A percentile compares a stretch with the other conserved stretches of the same genome.
Conservation (phyloP, 2,329 filamentous ascomycete genomes). For the Metarhizium rileyi region DNA sequence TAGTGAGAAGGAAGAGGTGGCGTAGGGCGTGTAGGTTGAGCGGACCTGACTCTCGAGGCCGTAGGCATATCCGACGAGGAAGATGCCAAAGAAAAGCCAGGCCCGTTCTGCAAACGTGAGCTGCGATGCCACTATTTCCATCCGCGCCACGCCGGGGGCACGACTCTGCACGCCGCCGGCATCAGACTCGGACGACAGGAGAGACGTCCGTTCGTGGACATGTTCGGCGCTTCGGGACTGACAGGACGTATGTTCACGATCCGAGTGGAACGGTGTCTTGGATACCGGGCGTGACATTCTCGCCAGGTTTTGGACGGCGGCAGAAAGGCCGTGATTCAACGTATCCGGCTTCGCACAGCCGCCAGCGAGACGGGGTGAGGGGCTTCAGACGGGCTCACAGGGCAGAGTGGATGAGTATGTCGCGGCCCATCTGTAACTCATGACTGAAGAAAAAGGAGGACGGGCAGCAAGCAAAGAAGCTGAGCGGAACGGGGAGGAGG, state of each 20-base stretch:
- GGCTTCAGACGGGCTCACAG: too few species aligned
- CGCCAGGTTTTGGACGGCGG: neutral
- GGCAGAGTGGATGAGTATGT: neutral
- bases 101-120: slow-evolving; percentile 36
- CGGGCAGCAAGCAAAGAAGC: neutral
- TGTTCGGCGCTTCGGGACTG: neutral
- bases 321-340: too few species aligned
- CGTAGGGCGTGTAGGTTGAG: slow-evolving; percentile 43
- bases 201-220: neutral
- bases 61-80: slow-evolving; percentile 51
- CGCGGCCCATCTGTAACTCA: neutral
- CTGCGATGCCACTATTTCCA: slow-evolving; percentile 38
- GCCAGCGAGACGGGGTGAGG: neutral
- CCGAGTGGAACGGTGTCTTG: neutral
- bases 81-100: slow-evolving; percentile 45
- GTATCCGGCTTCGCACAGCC: too few species aligned
- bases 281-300: neutral
- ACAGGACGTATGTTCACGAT: neutral
- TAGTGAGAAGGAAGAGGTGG: slow-evolving; percentile 38
- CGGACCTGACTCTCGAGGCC: slow-evolving; percentile 45
- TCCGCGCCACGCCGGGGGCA: slow-evolving; percentile 38
- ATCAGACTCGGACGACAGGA: neutral
- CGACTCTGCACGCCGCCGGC: neutral
- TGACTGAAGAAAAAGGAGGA: neutral
- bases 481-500: neutral